Evolutionary conservation across 257 asterid genomes (phyloP), one percentile per base, ranked within the genome.

Genomic region (Avicennia marina): DNA sequence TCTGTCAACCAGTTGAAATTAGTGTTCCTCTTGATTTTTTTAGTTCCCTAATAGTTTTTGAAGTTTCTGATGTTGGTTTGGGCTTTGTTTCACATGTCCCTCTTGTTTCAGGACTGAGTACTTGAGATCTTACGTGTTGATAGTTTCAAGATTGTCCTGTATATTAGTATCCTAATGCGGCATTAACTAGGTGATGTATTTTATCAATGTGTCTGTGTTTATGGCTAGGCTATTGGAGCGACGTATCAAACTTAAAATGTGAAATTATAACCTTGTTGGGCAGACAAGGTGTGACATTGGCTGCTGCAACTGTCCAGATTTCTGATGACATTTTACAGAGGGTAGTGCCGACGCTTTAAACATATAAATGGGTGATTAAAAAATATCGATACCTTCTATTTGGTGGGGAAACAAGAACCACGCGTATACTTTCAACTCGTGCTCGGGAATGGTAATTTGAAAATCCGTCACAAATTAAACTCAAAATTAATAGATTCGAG

Each of bases 251-350:
- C 43, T 16, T 24, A 25, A 24, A 25, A 5, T 8, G 7, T 9
- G 27, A 15, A 19, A 11, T 33, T 18, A 34, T 34, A 34, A 36
- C 38, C 4, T n/a, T 31, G 4, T 34, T n/a, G n/a, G 47, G 60
- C 33, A 54, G 60, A 36, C 46, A 54, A 54, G 19, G 47, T 55
- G 60, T 55, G 46, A 11, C 60, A 36, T 55, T 38, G 60, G 60
- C 13, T 20, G 60, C 12, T 36, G 60, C 34, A 38, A 56, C 62
- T 56, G 62, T 56, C 21, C 33, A 56, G 49, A 56, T 38, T 21
- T 34, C 48, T 18, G 15, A 50, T 16, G 8, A 50, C 56, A 50
- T 50, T 27, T 33, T 53, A 42, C 27, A 29, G 42, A 31, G 25
- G 25, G 19, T 18, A 31, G 41, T 3, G 33, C 12, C 38, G 32